Percentiles rank a stretch among this genome's conserved stretches.
phyloP scores from a whole-genome alignment of 768 basidiomycete species.

The Xerocomellus dryophilus region DNA sequence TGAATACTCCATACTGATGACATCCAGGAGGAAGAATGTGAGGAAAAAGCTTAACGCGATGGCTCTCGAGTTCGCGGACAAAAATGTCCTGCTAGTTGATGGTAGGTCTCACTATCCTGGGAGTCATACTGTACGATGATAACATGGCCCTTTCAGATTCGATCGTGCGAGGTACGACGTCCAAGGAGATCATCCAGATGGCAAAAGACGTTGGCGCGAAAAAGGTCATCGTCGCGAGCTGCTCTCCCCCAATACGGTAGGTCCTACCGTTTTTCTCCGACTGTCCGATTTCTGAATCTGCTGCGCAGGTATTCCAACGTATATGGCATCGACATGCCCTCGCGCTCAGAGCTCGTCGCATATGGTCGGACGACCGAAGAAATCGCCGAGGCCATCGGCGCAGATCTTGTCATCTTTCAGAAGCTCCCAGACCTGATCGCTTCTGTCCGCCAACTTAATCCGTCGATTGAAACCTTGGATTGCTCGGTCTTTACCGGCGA shows the following conservation, averaged over 20 bases:
- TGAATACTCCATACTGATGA: conserved; percentile 1
- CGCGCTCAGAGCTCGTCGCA: conserved; percentile 89
- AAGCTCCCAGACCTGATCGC: conserved; percentile 82
- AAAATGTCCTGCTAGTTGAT: conserved; percentile 94
- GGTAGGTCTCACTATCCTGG: conserved; percentile 45
- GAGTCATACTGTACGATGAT: background rate
- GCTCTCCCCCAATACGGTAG: conserved; percentile 92
- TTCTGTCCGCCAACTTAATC: conserved; percentile 84
- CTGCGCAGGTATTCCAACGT: conserved; percentile 77
- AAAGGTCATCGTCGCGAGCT: conserved; percentile 93
- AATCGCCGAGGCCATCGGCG: conserved; percentile 82
- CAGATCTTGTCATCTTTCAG: conserved; percentile 95
- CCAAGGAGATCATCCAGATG: conserved; percentile 98
- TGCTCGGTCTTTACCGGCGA: conserved; percentile 98
- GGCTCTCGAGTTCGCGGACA: conserved; percentile 91
- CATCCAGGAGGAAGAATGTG: conserved; percentile 82
- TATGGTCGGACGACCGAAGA: conserved; percentile 66
- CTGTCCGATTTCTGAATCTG: conserved; percentile 1
- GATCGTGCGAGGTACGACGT: conserved; percentile 97
- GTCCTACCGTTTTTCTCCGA: conserved; percentile 8
- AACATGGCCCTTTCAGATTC: conserved; percentile 59
- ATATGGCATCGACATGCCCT: conserved; percentile 99
- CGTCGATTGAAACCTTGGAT: conserved; percentile 74
- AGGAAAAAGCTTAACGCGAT: conserved; percentile 95
- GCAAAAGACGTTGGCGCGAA: conserved; percentile 98